Base-by-base conservation (phyloP, 2,329 filamentous ascomycete genomes). In the Fusarium drepaniforme region DNA sequence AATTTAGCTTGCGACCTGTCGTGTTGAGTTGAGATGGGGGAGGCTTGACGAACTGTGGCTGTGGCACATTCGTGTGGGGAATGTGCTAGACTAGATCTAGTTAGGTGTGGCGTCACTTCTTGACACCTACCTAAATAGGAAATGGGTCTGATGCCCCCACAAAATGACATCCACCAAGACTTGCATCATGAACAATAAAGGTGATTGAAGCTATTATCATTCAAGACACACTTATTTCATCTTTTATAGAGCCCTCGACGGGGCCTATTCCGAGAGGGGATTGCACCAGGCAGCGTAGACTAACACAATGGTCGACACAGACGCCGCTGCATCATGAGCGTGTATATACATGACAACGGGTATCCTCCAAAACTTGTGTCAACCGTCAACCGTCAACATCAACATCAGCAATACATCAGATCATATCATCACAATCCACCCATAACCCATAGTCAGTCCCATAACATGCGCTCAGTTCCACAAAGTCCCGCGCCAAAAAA, bases 1-100 rank as follows among this genome's bases (percentile, higher is more conserved):
- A 74, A 74, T 77, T 74, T 62, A 53, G 49, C 59, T 67, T 67
- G 74, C 68, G 73, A 72, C 67, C 61, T 74, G 72, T 77, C 64
- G 59, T 53, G 57, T 61, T 53, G 25, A 30, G 49, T 61, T 53
- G 49, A 33, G 49, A 53, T 53, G 49, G 68, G 64, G 56, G 71
- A 64, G 70, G 68, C 66, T 74, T 57, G 64, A 64, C 28, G 18
- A 53, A 53, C 49, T 33, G 49, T 72, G 71, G 72, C 70, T 53
- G 49, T 71, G 67, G 70, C 69, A 66, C 56, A 40, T 46, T 28
- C 11, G 25, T 44, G 61, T 66, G 71, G 68, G 66, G 75, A 49
- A 40, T 12, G 64, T 64, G 74, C 73, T 76, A 75, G 40, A 13
- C 73, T 51, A 8, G 0, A 70, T 67, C 25, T 13, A 59, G 67